Percentiles rank a stretch among this genome's conserved stretches.
phyloP scores from a whole-genome alignment of 345 rosid species.

The thale cress (Arabidopsis thaliana) region TAIR10.1 NC_003076.8:3731001-3731500 shows the following conservation, averaged over 20 bases:
- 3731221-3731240: background rate
- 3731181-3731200: background rate
- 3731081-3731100: conserved; percentile 40
- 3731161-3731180: conserved; percentile 25
- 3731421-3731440: background rate
- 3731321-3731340: too few relatives aligned
- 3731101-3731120: conserved; percentile 4
- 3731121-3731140: background rate
- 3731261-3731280: conserved; percentile 8
- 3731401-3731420: background rate
- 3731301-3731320: background rate
- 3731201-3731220: too few relatives aligned
- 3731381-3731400: background rate
- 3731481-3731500: background rate
- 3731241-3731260: conserved; percentile 1
- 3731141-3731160: conserved; percentile 15
- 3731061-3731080: background rate
- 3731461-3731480: background rate
- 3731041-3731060: background rate
- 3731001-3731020: conserved; percentile 31
- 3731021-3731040: background rate
- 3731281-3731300: conserved; percentile 2
- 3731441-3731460: background rate
- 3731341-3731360: background rate
- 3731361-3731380: background rate